Conservation (phyloP, 2,329 filamentous ascomycete genomes). For the Pyrenophora graminea region DNA sequence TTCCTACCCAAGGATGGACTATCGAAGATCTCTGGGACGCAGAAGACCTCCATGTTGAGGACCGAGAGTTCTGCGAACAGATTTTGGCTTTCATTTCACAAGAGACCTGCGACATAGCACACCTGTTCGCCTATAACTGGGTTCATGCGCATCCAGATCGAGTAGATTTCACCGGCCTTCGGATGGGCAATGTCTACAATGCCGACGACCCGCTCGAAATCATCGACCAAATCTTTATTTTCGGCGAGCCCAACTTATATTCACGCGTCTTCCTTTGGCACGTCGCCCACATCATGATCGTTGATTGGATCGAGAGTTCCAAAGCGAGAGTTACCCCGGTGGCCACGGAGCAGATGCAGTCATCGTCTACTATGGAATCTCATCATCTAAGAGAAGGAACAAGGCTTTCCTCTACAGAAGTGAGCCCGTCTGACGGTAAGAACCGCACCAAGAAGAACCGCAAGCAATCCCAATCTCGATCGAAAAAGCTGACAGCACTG, state of each 20-base stretch:
- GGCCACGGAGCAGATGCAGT: not conserved
- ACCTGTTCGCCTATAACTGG: conserved; percentile 31
- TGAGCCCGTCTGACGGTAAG: not conserved
- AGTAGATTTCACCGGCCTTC: conserved; percentile 19
- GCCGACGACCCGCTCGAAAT: conserved; percentile 22
- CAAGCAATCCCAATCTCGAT: not conserved
- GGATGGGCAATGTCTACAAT: conserved; percentile 24
- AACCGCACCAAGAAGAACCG: conserved; percentile 15
- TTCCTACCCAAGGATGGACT: conserved; percentile 29
- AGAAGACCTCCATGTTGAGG: conserved; percentile 40
- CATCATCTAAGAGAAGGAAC: not conserved
- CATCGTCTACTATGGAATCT: not conserved
- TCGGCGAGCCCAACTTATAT: conserved; percentile 26
- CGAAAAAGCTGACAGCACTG: conserved; percentile 13
- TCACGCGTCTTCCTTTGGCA: conserved; percentile 40
- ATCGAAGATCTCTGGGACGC: conserved; percentile 44
- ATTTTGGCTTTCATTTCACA: conserved; percentile 34
- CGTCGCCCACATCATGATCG: conserved; percentile 30
- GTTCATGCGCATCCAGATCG: conserved; percentile 24
- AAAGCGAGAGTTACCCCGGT: conserved; percentile 3
- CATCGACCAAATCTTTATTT: conserved; percentile 37
- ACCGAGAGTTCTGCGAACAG: conserved; percentile 30
- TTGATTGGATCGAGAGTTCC: conserved; percentile 13
- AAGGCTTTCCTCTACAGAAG: not conserved
- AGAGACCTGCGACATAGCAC: conserved; percentile 27